Base-by-base conservation (phyloP, 2,329 filamentous ascomycete species). In the Emericellopsis atlantica region DNA sequence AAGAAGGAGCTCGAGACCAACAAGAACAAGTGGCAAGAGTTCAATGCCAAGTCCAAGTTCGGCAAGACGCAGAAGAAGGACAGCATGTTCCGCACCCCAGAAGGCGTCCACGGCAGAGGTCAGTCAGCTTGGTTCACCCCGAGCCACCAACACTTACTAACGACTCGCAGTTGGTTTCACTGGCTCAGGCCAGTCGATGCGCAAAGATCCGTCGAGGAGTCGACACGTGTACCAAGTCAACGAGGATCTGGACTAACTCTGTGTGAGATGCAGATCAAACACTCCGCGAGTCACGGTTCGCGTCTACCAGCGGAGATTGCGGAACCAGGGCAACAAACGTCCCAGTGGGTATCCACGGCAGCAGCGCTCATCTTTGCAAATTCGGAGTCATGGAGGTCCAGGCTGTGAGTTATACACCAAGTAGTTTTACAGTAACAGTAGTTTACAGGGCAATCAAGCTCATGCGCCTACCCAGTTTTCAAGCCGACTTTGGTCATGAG, bases 21-120 rank as follows among this genome's bases (percentile, higher is more conserved):
- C 54, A 94, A 95, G 69, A 84, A 67, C 54, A 95, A 92, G 57
- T 98, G 92, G 92, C 84, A 95, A 57, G 85, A 93, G 48, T 98
- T 95, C 60, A 84, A 79, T 48, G 70, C 73, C 54, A 95, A 93
- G 59, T 74, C 72, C 37, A 89, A 86, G 56, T 67, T 77, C 48
- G 76, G 69, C 48, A 82, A 81, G 58, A 49, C 64, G 5, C 62
- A 65, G 34, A 90, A 90, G 66, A 95, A 95, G 64, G 86, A 95
- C 38, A 94, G 87, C 70, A 95, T 95, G 89, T 95, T 95, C 59
- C 80, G 89, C 37, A 95, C 89, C 3, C 87, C 88, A 0, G 88
- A 94, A 26, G 81, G 86, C 45, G 74, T 92, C 21, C 76, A 86
- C 53, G 89, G 84, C 43, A 77, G 88, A 82, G 89, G 89, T 94